Conservation (phyloP, 2,329 filamentous ascomycete species). For the Neonectria sp. region DNA sequence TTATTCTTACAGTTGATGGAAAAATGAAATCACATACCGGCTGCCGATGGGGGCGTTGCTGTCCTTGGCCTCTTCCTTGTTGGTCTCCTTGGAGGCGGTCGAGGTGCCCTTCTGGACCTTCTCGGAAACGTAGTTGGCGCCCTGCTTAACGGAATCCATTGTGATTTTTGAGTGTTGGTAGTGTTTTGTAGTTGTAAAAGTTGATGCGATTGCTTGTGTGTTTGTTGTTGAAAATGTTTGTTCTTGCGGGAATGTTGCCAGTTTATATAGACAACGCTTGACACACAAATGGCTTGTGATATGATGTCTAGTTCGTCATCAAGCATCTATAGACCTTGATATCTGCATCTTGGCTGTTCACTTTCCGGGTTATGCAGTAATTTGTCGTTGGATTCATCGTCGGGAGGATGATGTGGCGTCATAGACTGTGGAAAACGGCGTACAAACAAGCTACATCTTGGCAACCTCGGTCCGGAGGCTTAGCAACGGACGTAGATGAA, state of each 20-base stretch:
- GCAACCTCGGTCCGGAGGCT: neutral
- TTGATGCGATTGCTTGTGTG: neutral
- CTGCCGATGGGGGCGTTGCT: conserved; percentile 65
- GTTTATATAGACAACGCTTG: neutral
- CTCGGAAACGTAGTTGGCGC: conserved; percentile 77
- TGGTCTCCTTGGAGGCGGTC: conserved; percentile 76
- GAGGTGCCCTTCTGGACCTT: conserved; percentile 69
- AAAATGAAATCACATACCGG: conserved; percentile 59
- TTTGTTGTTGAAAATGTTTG: neutral
- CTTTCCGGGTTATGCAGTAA: neutral
- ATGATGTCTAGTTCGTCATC: neutral
- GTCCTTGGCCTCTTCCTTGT: conserved; percentile 79
- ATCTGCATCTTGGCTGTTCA: neutral
- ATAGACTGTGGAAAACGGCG: neutral
- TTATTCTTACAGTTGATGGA: accelerated
- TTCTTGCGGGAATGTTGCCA: neutral
- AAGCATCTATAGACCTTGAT: neutral
- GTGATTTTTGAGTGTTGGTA: conserved; percentile 45
- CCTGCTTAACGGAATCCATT: conserved; percentile 72
- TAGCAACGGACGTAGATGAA: neutral
- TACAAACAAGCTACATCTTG: neutral
- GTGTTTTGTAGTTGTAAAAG: conserved; percentile 18
- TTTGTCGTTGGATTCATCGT: neutral
- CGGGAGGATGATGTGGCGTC: neutral
- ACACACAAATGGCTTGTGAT: neutral